Percentiles rank a stretch among this genome's conserved stretches.
These are phyloP conservation scores for Entrophospora sp. DNA, from an alignment of 192 early-diverging fungal genomes.

Conservation along the genomic window DNA sequence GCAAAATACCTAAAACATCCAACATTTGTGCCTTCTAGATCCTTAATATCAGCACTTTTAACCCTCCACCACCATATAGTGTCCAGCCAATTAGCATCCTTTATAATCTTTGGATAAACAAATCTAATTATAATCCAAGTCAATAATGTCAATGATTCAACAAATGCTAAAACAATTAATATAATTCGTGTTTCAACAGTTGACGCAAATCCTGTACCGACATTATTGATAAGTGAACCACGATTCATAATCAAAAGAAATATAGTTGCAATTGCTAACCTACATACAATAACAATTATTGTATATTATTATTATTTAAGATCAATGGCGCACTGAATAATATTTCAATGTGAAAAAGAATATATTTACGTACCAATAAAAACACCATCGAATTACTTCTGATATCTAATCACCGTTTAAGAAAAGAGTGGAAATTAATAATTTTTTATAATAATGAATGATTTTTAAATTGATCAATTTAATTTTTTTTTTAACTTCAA, in stretches of 20 bases:
- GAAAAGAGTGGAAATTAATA: too few relatives aligned
- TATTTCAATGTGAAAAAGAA: not conserved
- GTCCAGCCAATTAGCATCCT: slow-evolving; percentile 26
- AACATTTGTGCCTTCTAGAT: slow-evolving; percentile 20
- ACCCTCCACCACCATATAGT: slow-evolving; percentile 30
- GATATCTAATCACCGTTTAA: not conserved
- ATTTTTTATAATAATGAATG: not conserved
- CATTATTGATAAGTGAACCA: slow-evolving; percentile 20
- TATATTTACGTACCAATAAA: slow-evolving; percentile 25
- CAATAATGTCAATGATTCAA: slow-evolving; percentile 24
- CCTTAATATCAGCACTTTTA: not conserved
- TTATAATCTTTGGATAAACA: slow-evolving; percentile 27
- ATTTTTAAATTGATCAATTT: too few relatives aligned
- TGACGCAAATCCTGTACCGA: not conserved
- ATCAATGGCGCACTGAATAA: not conserved
- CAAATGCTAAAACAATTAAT: slow-evolving; percentile 18
- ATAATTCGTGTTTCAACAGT: slow-evolving; percentile 19
- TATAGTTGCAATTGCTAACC: slow-evolving; percentile 31
- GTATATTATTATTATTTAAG: not conserved
- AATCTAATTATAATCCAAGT: slow-evolving; percentile 21
- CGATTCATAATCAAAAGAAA: slow-evolving; percentile 25
- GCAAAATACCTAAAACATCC: slow-evolving; percentile 29
- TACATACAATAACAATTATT: too few relatives aligned
- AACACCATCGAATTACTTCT: slow-evolving; percentile 31
- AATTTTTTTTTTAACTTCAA: too few relatives aligned